Evolutionary conservation across 306 rosid species (phyloP).

Genomic region (Fragaria vesca): DNA sequence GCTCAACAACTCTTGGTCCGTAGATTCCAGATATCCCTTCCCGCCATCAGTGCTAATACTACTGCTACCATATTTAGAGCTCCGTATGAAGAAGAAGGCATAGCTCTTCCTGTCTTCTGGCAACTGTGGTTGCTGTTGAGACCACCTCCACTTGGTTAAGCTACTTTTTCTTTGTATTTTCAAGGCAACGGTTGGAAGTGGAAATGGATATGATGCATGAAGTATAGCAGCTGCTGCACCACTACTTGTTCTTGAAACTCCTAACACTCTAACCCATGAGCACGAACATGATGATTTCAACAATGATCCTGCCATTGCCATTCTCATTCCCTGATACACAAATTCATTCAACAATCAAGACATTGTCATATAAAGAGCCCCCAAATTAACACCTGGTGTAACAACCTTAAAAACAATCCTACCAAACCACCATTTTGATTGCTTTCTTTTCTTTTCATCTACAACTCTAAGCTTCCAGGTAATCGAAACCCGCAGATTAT

Average conservation of each 20-base stretch:
- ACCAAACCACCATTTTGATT: too few species aligned
- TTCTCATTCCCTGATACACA: conserved; percentile 1
- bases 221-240: not conserved
- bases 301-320: conserved; percentile 7
- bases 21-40: conserved; percentile 50
- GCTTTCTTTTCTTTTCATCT: not conserved
- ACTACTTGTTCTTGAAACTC: conserved; percentile 8
- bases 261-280: conserved; percentile 11
- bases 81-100: conserved; percentile 20
- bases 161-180: not conserved
- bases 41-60: conserved; percentile 10
- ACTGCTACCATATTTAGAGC: conserved; percentile 21
- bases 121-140: conserved; percentile 14
- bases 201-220: conserved; percentile 1
- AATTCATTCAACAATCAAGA: conserved; percentile 7
- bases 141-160: conserved; percentile 18
- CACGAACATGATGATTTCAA: conserved; percentile 14
- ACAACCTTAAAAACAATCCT: not conserved
- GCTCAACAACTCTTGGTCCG: conserved; percentile 72
- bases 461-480: not conserved
- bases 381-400: not conserved
- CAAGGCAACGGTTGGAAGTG: conserved; percentile 2
- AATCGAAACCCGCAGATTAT: too few species aligned
- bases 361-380: not conserved
- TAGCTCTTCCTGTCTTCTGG: conserved; percentile 2